Percentiles rank a stretch among this genome's conserved stretches.
Evolutionary conservation across 805 yeast species (phyloP).

Genomic region (Clavispora santaluciae): DNA sequence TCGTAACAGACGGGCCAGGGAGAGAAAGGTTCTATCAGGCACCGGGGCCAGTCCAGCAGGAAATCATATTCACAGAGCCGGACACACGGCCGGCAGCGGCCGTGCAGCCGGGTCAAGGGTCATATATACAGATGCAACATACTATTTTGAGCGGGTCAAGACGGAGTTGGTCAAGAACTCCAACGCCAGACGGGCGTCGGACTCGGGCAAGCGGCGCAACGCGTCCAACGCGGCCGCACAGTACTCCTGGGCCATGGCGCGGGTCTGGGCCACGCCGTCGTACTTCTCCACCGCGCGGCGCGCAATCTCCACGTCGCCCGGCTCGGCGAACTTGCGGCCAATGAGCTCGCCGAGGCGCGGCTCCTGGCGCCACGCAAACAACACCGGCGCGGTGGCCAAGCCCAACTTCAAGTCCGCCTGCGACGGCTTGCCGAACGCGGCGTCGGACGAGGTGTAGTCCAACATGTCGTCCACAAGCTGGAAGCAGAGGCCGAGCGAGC

Average conservation of each 20-base stretch:
- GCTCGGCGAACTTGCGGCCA: slow-evolving; percentile 70
- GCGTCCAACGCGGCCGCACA: slow-evolving; percentile 71
- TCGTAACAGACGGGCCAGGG: too few relatives aligned
- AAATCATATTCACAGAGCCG: not conserved
- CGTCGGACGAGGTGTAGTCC: slow-evolving; percentile 86
- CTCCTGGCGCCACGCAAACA: slow-evolving; percentile 87
- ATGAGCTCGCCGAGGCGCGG: slow-evolving; percentile 84
- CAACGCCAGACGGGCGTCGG: slow-evolving; percentile 84
- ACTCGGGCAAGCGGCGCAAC: slow-evolving; percentile 72
- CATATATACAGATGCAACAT: slow-evolving; percentile 1
- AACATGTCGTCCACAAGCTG: slow-evolving; percentile 95
- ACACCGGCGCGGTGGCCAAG: slow-evolving; percentile 92
- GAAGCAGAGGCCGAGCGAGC: slow-evolving; percentile 91
- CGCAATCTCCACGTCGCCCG: slow-evolving; percentile 85
- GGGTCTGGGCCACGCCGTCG: slow-evolving; percentile 73
- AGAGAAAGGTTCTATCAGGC: too few relatives aligned
- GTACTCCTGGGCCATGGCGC: slow-evolving; percentile 70
- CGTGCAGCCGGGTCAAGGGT: not conserved
- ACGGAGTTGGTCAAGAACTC: slow-evolving; percentile 80
- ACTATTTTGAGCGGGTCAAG: slow-evolving; percentile 69
- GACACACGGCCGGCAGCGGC: not conserved
- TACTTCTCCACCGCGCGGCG: slow-evolving; percentile 64
- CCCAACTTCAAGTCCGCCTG: slow-evolving; percentile 94
- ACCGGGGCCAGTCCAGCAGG: too few relatives aligned
- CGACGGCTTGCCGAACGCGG: slow-evolving; percentile 87